Percentiles rank a stretch among this genome's conserved stretches.
These are phyloP conservation scores for Pterula multifida DNA, from an alignment of 1,284 basidiomycete species.

Conservation along the genomic window DNA sequence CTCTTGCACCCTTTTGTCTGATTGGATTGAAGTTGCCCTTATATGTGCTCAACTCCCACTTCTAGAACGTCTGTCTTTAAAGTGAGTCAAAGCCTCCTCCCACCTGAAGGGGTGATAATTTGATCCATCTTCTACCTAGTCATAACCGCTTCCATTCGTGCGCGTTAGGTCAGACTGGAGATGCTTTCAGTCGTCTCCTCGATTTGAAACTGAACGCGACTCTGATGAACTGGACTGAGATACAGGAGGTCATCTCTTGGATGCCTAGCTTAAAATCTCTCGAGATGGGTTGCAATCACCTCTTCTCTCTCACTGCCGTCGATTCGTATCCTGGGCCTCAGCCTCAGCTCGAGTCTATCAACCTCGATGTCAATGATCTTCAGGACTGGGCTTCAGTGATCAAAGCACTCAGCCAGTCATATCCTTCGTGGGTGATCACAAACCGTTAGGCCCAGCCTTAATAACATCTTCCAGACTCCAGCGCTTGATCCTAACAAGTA, in stretches of 20 bases:
- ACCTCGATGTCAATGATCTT: constrained; percentile 67
- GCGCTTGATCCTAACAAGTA: constrained; percentile 61
- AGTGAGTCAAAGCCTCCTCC: constrained; percentile 37
- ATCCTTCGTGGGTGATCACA: constrained; percentile 12
- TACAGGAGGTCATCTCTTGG: constrained; percentile 34
- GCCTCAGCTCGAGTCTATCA: constrained; percentile 38
- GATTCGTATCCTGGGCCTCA: not conserved
- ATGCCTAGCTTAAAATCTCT: constrained; percentile 56
- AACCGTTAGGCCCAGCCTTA: constrained; percentile 4
- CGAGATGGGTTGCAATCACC: constrained; percentile 70
- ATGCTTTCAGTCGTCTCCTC: constrained; percentile 42
- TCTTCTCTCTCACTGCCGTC: not conserved
- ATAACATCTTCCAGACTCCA: constrained; percentile 30
- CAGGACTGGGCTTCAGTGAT: constrained; percentile 45
- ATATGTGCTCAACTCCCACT: constrained; percentile 54
- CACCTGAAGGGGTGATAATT: constrained; percentile 11
- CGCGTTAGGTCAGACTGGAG: constrained; percentile 14
- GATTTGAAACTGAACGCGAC: constrained; percentile 74
- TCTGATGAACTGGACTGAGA: constrained; percentile 58
- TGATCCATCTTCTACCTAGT: constrained; percentile 25
- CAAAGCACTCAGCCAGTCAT: constrained; percentile 29
- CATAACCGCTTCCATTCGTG: constrained; percentile 42
- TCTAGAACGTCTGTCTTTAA: constrained; percentile 63
- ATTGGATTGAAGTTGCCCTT: constrained; percentile 58
- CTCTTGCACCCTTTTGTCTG: constrained; percentile 64